Base-by-base conservation (phyloP, 2,329 filamentous ascomycete genomes). In the Calonectria montana region DNA sequence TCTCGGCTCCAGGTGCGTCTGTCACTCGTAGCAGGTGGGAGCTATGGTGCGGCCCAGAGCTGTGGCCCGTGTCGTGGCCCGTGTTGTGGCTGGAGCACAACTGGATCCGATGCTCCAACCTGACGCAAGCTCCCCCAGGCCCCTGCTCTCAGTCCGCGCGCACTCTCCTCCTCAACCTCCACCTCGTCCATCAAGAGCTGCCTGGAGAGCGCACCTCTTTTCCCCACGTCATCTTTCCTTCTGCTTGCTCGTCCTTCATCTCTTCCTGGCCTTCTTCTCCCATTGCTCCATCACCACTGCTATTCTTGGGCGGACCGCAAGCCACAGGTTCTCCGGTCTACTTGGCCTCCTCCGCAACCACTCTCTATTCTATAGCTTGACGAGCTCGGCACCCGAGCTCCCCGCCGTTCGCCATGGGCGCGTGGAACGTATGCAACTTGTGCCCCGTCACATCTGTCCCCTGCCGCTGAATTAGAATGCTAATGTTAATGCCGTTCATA, bases 391-490 rank as follows among this genome's bases (percentile, higher is more conserved):
- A 21, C 29, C 71, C 47, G 73, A 77, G 73, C 69, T 74, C 70
- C 63, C 70, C 73, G 62, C 72, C 71, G 53, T 74, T 71, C 79
- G 81, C 67, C 75, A 86, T 85, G 84, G 80, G 81, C 68, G 82
- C 82, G 69, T 86, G 83, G 80, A 86, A 86, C 76, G 84, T 84
- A 78, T 71, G 81, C 80, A 39, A 27, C 64, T 61, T 13, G 29
- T 67, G 43, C 53, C 29, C 45, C 29, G 31, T 37, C 35, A 48
- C 23, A 41, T 37, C 16, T 25, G 62, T 16, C 43, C 12, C 15
- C 29, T 45, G 9, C n/a, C 50, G 21, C 45, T 25, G 10, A 1
- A 31, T 48, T 15, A 18, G 47, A 47, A 61, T 68, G 9, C 74
- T 78, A 31, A 76, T 35, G 31, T 9, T 31, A n/a, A n/a, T 67